A percentile compares a stretch with the other conserved stretches of the same genome.
These are phyloP conservation scores for Aspergillus transmontanensis DNA, from an alignment of 2,329 filamentous ascomycete genomes.

Conservation along the genomic window DNA sequence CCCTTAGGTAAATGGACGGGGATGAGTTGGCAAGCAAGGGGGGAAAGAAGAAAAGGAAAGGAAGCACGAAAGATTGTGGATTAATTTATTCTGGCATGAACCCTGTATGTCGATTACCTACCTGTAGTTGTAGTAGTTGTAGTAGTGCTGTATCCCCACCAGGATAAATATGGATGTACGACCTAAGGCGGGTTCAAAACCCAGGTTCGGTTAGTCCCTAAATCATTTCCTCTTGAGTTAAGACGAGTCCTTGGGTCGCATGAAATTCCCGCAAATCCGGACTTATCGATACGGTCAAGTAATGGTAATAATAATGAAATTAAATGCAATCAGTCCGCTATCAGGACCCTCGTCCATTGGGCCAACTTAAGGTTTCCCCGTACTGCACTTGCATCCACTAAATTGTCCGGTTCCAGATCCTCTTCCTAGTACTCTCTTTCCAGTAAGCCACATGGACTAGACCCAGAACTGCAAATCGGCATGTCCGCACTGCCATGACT, in stretches of 20 bases:
- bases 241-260: constrained; percentile 2
- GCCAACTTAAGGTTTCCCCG: constrained; percentile 12
- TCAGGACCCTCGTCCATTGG: constrained; percentile 1
- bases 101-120: background rate
- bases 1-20: background rate
- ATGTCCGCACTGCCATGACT: background rate
- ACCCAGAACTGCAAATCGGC: background rate
- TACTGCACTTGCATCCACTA: constrained; percentile 3
- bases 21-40: background rate
- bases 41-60: background rate
- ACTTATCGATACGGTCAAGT: constrained; percentile 12
- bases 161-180: background rate
- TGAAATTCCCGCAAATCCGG: constrained; percentile 9
- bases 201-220: background rate
- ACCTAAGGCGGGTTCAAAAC: background rate
- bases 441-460: constrained; percentile 10
- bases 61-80: background rate
- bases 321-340: background rate
- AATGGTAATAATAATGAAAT: constrained; percentile 7
- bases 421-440: background rate
- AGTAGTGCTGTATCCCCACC: too few relatives aligned
- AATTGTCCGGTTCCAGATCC: constrained; percentile 8
- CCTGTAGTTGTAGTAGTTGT: background rate
- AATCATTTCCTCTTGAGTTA: background rate
- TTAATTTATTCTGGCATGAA: background rate